Evolutionary conservation across 441 rosid species (phyloP).

Genomic region (Hura crepitans): DNA sequence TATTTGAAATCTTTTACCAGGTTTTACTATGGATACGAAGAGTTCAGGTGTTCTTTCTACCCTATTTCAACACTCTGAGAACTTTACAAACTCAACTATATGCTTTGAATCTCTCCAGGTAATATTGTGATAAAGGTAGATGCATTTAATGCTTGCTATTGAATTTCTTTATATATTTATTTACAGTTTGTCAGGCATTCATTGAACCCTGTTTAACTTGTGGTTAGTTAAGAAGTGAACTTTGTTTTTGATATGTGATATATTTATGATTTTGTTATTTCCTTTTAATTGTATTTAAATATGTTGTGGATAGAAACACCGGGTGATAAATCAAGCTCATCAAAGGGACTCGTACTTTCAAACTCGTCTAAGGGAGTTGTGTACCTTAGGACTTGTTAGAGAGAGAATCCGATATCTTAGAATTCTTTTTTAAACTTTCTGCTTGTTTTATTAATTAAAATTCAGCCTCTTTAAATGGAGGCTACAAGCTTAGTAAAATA

Average conservation of each 20-base stretch:
- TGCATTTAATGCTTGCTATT: background rate
- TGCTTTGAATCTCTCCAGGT: constrained; percentile 95
- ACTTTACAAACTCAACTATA: constrained; percentile 42
- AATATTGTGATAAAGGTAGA: constrained; percentile 23
- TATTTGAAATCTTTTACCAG: constrained; percentile 45
- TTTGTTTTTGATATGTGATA: background rate
- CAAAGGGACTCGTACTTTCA: too few relatives aligned
- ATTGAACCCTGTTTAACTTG: background rate
- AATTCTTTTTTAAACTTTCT: too few relatives aligned
- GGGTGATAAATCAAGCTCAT: too few relatives aligned
- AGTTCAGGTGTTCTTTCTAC: constrained; percentile 53
- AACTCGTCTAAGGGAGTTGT: too few relatives aligned
- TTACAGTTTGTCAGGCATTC: background rate
- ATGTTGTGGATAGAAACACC: too few relatives aligned
- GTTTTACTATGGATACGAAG: constrained; percentile 42
- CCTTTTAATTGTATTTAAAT: background rate
- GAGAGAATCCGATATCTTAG: too few relatives aligned
- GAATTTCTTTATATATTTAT: background rate
- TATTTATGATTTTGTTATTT: too few relatives aligned
- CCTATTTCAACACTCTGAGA: constrained; percentile 51
- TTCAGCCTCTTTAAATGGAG: too few relatives aligned
- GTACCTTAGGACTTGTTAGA: too few relatives aligned
- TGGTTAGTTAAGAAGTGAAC: background rate
- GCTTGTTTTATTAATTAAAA: too few relatives aligned
- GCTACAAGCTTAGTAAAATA: too few relatives aligned